These are phyloP conservation scores for Microcera coccophila DNA, from an alignment of 2,329 filamentous ascomycete genomes.

Conservation along the genomic window DNA sequence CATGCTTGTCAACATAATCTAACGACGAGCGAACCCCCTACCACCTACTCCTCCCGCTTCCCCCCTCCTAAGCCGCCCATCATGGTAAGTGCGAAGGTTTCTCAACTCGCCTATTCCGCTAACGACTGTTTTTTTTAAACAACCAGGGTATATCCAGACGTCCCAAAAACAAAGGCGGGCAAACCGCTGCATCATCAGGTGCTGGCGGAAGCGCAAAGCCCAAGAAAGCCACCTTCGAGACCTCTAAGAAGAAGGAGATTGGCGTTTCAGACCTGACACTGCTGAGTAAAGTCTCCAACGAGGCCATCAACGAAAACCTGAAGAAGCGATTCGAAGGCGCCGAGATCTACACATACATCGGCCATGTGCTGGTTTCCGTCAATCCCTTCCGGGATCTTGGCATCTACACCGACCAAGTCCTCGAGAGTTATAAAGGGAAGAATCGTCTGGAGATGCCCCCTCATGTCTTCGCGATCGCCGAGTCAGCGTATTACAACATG, in stretches of 20 bases:
- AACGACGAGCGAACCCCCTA: slow-evolving; percentile 13
- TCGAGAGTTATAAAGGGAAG: slow-evolving; percentile 93
- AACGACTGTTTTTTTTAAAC: slow-evolving; percentile 7
- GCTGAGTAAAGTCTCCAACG: slow-evolving; percentile 97
- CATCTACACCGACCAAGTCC: slow-evolving; percentile 92
- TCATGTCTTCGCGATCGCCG: slow-evolving; percentile 96
- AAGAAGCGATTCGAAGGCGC: slow-evolving; percentile 96
- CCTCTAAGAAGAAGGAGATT: slow-evolving; percentile 97
- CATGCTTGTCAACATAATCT: slow-evolving; percentile 26
- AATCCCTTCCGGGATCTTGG: slow-evolving; percentile 97
- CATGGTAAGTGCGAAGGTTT: slow-evolving; percentile 32
- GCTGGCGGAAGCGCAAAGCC: slow-evolving; percentile 57
- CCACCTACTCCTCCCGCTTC: slow-evolving; percentile 11
- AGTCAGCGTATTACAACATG: slow-evolving; percentile 98
- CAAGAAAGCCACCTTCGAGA: slow-evolving; percentile 94
- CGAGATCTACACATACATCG: slow-evolving; percentile 99
- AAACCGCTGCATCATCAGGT: slow-evolving; percentile 36
- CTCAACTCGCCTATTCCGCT: slow-evolving; percentile 13
- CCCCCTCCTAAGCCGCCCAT: slow-evolving; percentile 16
- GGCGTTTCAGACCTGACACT: slow-evolving; percentile 96
- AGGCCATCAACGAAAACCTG: slow-evolving; percentile 98
- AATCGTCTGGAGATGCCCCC: slow-evolving; percentile 93
- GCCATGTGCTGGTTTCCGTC: slow-evolving; percentile 97
- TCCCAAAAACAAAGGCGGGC: slow-evolving; percentile 38
- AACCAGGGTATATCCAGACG: slow-evolving; percentile 39